A percentile compares a stretch with the other conserved stretches of the same genome.
Conservation (phyloP, 164 flowering plant species). For the Magnolia kwangsiensis region DNA sequence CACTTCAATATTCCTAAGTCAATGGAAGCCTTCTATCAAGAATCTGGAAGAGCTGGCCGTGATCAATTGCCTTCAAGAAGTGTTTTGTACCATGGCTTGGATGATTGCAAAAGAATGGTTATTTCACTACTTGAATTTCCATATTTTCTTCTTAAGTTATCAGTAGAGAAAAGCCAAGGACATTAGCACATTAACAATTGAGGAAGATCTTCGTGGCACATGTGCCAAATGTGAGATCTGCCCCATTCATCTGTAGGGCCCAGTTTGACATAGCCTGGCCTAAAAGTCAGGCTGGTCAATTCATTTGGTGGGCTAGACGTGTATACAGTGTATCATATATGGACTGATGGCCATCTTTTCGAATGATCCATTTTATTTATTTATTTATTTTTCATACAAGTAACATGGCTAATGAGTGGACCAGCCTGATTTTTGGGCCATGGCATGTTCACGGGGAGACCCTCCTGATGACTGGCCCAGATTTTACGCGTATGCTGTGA, state of each 20-base stretch:
- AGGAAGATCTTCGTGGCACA: neutral
- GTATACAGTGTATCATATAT: no score
- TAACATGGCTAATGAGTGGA: neutral
- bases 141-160: neutral
- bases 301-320: no score
- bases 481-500: no score
- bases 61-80: conserved; percentile 86
- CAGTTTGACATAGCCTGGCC: neutral
- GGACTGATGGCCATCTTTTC: neutral
- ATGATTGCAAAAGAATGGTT: conserved; percentile 84
- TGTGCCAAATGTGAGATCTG: neutral
- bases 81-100: conserved; percentile 75
- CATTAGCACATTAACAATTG: neutral
- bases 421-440: no score
- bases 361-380: neutral
- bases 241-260: no score
- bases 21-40: conserved; percentile 96
- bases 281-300: no score
- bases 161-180: neutral
- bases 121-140: conserved; percentile 9
- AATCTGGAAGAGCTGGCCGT: conserved; percentile 99
- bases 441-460: no score
- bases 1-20: conserved; percentile 92
- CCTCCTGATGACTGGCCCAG: no score
- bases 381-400: neutral